Evolutionary conservation across 2,329 filamentous ascomycete species (phyloP).

Genomic region (Arthrobotrys iridis): DNA sequence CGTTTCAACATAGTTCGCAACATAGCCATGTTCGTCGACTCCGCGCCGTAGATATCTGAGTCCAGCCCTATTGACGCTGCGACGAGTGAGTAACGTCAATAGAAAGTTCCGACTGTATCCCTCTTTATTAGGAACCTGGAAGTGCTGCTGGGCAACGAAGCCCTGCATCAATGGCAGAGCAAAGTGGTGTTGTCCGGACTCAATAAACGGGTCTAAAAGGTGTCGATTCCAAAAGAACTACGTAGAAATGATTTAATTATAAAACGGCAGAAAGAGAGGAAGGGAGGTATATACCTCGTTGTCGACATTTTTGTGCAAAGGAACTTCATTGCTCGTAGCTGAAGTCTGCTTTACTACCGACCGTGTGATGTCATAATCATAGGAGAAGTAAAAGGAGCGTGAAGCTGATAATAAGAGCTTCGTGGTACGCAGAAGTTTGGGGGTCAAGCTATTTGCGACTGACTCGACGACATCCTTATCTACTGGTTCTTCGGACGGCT

Average conservation of each 20-base stretch:
- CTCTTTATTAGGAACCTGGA: conserved; percentile 57
- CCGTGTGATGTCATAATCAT: conserved; percentile 90
- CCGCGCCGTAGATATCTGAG: conserved; percentile 89
- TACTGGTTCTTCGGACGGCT: conserved; percentile 20
- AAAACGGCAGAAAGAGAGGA: not conserved
- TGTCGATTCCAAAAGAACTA: conserved; percentile 91
- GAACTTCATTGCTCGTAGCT: conserved; percentile 62
- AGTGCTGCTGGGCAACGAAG: conserved; percentile 76
- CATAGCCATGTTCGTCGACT: conserved; percentile 86
- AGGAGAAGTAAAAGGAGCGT: conserved; percentile 91
- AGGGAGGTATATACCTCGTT: conserved; percentile 65
- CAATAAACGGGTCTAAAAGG: conserved; percentile 77
- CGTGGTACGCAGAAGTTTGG: conserved; percentile 83
- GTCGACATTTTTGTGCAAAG: conserved; percentile 78
- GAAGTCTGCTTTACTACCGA: conserved; percentile 62
- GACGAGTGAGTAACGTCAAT: conserved; percentile 89
- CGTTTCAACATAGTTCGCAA: conserved; percentile 91
- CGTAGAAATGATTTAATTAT: conserved; percentile 12
- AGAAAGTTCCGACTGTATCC: conserved; percentile 68
- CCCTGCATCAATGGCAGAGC: conserved; percentile 89
- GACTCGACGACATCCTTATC: conserved; percentile 57
- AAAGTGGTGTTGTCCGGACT: conserved; percentile 75
- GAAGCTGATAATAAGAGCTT: conserved; percentile 83
- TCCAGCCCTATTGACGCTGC: conserved; percentile 85
- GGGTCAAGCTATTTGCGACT: conserved; percentile 71